A percentile compares a stretch with the other conserved stretches of the same genome.
These are phyloP conservation scores for Lachancea fermentati DNA, from an alignment of 805 yeast genomes.

Conservation along the genomic window DNA sequence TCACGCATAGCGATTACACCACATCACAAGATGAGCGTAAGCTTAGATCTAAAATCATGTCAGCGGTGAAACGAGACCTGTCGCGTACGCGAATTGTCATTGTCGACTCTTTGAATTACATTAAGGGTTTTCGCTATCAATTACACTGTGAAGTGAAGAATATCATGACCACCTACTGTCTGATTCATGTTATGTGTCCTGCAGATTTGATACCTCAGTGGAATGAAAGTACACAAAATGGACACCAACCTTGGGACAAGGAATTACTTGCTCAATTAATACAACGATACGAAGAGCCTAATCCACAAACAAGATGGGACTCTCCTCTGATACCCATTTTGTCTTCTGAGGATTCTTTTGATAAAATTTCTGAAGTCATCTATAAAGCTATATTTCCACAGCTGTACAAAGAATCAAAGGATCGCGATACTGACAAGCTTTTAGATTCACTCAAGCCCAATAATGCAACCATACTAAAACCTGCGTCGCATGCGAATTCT, in stretches of 20 bases:
- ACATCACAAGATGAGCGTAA: conserved; percentile 76
- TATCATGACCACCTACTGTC: conserved; percentile 72
- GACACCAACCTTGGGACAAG: conserved; percentile 52
- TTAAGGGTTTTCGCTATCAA: conserved; percentile 94
- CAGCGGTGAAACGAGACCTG: conserved; percentile 82
- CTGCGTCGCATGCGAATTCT: conserved; percentile 71
- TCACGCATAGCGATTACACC: conserved; percentile 58
- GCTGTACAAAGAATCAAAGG: conserved; percentile 6
- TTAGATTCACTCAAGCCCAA: conserved; percentile 69
- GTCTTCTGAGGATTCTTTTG: conserved; percentile 34
- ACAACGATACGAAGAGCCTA: conserved; percentile 92
- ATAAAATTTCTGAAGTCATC: conserved; percentile 56
- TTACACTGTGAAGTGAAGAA: conserved; percentile 90
- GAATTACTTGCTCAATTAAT: conserved; percentile 60
- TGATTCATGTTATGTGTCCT: conserved; percentile 73
- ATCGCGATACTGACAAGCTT: conserved; percentile 32
- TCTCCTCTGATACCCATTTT: conserved; percentile 77
- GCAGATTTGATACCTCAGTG: conserved; percentile 54
- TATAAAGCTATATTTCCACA: conserved; percentile 51
- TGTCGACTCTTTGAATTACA: conserved; percentile 80
- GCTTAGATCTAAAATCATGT: conserved; percentile 76
- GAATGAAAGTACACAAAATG: conserved; percentile 36
- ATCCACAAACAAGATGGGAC: conserved; percentile 84
- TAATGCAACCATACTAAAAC: conserved; percentile 75
- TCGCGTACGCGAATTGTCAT: conserved; percentile 67